Evolutionary conservation across 352 stramenopile genomes (phyloP).

Genomic region (Phytophthora europaea): DNA sequence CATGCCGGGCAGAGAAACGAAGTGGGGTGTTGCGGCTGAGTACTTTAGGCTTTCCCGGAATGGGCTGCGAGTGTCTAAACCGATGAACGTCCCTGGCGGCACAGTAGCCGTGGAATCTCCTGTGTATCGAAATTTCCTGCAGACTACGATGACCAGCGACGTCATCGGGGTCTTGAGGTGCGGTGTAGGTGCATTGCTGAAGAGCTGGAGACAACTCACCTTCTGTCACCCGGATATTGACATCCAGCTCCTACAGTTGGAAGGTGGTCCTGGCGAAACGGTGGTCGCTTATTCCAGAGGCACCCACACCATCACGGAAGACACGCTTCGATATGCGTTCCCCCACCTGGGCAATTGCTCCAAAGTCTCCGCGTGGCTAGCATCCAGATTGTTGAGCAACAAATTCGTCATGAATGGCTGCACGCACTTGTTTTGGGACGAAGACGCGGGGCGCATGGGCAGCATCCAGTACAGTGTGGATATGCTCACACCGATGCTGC

Average conservation of each 20-base stretch:
- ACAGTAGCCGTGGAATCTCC: not conserved
- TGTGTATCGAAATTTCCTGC: not conserved
- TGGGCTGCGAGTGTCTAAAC: not conserved
- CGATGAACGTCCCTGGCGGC: not conserved
- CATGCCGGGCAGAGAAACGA: not conserved
- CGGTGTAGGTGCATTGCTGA: slow-evolving; percentile 2
- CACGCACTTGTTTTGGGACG: not conserved
- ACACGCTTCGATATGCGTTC: slow-evolving; percentile 12
- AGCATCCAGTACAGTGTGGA: slow-evolving; percentile 2
- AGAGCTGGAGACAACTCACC: slow-evolving; percentile 5
- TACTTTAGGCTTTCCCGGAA: not conserved
- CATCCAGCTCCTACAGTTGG: not conserved
- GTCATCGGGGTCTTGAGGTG: not conserved
- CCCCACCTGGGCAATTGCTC: not conserved
- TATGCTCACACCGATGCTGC: slow-evolving; percentile 4
- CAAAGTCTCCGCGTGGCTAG: not conserved
- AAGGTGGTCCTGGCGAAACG: not conserved
- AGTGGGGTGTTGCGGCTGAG: not conserved
- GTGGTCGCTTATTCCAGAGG: slow-evolving; percentile 7
- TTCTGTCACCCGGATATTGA: not conserved
- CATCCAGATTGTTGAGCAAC: not conserved
- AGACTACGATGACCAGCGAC: not conserved
- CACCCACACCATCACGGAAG: slow-evolving; percentile 1
- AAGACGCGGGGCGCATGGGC: not conserved
- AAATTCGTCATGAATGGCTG: not conserved